Evolutionary conservation across 2,329 filamentous ascomycete genomes (phyloP).

Genomic region (Ceratocystis albifundus): DNA sequence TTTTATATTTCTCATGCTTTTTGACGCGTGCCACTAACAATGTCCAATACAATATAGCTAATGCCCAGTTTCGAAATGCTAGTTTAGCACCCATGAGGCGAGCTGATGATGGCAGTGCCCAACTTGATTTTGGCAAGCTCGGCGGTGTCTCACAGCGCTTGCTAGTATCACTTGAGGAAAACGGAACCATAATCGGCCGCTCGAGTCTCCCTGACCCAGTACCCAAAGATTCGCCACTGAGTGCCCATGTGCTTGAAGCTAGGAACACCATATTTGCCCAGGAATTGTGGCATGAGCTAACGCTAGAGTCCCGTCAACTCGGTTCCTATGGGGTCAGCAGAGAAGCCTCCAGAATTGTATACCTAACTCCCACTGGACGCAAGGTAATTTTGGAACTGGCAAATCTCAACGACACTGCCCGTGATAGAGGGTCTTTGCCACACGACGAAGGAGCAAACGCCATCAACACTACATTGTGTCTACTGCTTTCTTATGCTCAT

Average conservation of each 20-base stretch:
- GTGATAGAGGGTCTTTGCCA: slow-evolving; percentile 29
- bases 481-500: slow-evolving; percentile 71
- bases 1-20: slow-evolving; percentile 25
- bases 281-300: slow-evolving; percentile 84
- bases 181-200: slow-evolving; percentile 47
- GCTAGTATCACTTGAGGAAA: slow-evolving; percentile 50
- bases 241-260: slow-evolving; percentile 59
- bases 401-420: slow-evolving; percentile 37
- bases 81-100: slow-evolving; percentile 73
- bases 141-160: slow-evolving; percentile 47
- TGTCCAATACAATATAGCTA: slow-evolving; percentile 31
- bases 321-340: slow-evolving; percentile 58
- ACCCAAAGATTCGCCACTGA: slow-evolving; percentile 45
- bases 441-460: slow-evolving; percentile 50
- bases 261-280: slow-evolving; percentile 70
- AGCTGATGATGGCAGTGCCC: slow-evolving; percentile 60
- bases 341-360: slow-evolving; percentile 46
- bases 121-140: slow-evolving; percentile 53
- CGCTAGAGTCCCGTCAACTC: slow-evolving; percentile 64
- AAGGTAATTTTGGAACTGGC: slow-evolving; percentile 56
- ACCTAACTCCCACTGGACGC: slow-evolving; percentile 43
- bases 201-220: slow-evolving; percentile 37
- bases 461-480: slow-evolving; percentile 55
- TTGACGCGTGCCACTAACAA: neutral
- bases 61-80: slow-evolving; percentile 49